phyloP scores from a whole-genome alignment of 2,329 filamentous ascomycete genomes.

The Ophiobolus disseminans region DNA sequence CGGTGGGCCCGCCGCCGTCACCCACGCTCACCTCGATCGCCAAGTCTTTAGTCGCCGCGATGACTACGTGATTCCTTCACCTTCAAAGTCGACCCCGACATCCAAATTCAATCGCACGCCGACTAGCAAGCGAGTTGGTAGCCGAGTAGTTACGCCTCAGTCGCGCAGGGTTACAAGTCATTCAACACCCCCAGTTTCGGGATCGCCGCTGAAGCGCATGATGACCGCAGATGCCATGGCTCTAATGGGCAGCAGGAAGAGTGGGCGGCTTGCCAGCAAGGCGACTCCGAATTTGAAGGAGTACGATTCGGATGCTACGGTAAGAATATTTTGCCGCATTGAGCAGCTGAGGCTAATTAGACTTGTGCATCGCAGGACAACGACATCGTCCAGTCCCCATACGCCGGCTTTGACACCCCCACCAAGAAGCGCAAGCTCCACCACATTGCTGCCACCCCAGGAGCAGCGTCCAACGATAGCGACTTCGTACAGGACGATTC shows the following conservation, averaged over 20 bases:
- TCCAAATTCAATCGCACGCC: slow-evolving; percentile 1
- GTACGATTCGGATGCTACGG: slow-evolving; percentile 8
- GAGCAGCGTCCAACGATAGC: slow-evolving; percentile 18
- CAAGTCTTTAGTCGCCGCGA: slow-evolving; percentile 26
- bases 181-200: background rate
- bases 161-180: background rate
- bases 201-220: slow-evolving; percentile 8
- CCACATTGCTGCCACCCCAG: background rate
- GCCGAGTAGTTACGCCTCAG: background rate
- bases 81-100: slow-evolving; percentile 1
- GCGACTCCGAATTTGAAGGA: slow-evolving; percentile 9
- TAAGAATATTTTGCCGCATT: background rate
- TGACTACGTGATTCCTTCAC: slow-evolving; percentile 1
- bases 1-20: slow-evolving; percentile 20
- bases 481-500: slow-evolving; percentile 22
- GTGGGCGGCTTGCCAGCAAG: slow-evolving; percentile 15
- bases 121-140: background rate
- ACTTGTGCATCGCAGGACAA: too few relatives aligned
- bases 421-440: slow-evolving; percentile 19
- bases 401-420: slow-evolving; percentile 7
- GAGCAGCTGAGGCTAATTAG: too few relatives aligned
- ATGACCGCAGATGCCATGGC: slow-evolving; percentile 2
- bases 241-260: slow-evolving; percentile 9
- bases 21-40: slow-evolving; percentile 22
- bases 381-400: slow-evolving; percentile 6